Percentiles rank a stretch among this genome's conserved stretches.
Evolutionary conservation across 441 rosid genomes (phyloP).

Genomic region (Aquilaria agallochum): DNA sequence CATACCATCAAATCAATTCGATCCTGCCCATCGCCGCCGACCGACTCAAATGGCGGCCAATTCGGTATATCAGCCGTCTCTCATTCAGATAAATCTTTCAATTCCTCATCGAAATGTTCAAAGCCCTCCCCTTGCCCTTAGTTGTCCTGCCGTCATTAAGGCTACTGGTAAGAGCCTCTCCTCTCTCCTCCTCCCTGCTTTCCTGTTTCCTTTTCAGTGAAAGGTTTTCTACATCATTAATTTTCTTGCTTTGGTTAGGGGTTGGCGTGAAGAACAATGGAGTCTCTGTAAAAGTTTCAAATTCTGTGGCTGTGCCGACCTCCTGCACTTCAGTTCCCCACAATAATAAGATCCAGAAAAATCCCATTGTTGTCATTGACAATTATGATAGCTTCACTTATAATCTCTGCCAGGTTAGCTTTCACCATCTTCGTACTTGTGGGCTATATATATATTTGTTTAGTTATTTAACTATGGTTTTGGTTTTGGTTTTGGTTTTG

Average conservation of each 20-base stretch:
- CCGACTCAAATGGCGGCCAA: slow-evolving; percentile 12
- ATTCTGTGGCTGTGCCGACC: slow-evolving; percentile 29
- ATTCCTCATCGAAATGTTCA: slow-evolving; percentile 18
- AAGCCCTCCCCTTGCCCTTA: slow-evolving; percentile 8
- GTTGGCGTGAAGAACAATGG: slow-evolving; percentile 27
- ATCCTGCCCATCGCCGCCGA: no score
- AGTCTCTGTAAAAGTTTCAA: slow-evolving; percentile 33
- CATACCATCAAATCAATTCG: no score
- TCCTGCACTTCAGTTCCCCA: slow-evolving; percentile 24
- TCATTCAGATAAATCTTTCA: slow-evolving; percentile 23
- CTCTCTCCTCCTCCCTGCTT: slow-evolving; percentile 1
- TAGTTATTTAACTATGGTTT: no score
- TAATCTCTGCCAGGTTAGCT: slow-evolving; percentile 85
- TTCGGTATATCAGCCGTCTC: slow-evolving; percentile 18
- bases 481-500: no score
- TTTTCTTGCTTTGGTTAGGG: slow-evolving; percentile 23
- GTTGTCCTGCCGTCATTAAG: slow-evolving; percentile 19
- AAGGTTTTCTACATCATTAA: slow-evolving; percentile 10
- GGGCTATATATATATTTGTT: neutral
- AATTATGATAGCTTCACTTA: slow-evolving; percentile 97
- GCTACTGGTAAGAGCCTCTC: slow-evolving; percentile 19
- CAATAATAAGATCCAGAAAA: slow-evolving; percentile 22
- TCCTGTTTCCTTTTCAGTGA: slow-evolving; percentile 1
- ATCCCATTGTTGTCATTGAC: slow-evolving; percentile 81
- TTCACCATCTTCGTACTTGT: neutral